A percentile compares a stretch with the other conserved stretches of the same genome.
Evolutionary conservation across 495 filamentous ascomycete genomes (phyloP).

Genomic region (Coniosporium apollinis): DNA sequence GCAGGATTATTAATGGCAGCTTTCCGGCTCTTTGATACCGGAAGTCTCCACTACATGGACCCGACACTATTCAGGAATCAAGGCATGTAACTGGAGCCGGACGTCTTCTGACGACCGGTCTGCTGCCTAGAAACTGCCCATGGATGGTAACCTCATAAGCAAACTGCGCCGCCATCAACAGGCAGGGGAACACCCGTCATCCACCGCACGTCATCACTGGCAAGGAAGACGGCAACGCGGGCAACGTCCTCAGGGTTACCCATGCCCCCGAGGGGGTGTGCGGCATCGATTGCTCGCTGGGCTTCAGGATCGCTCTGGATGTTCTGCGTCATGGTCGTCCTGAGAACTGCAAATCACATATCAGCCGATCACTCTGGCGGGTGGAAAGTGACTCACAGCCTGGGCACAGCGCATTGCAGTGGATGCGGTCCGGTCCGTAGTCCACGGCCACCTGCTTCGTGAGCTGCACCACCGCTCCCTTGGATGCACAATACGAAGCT

Average conservation of each 20-base stretch:
- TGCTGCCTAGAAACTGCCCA: no score
- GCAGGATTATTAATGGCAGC: no score
- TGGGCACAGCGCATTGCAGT: constrained; percentile 38
- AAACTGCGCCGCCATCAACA: constrained; percentile 40
- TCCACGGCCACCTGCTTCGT: constrained; percentile 35
- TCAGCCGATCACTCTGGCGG: constrained; percentile 2
- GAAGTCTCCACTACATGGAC: no score
- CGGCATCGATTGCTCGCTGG: constrained; percentile 13
- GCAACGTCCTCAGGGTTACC: constrained; percentile 33
- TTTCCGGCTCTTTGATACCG: no score
- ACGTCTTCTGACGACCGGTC: no score
- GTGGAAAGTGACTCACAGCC: constrained; percentile 28
- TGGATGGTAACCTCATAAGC: no score
- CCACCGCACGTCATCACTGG: constrained; percentile 31
- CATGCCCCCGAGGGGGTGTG: constrained; percentile 26
- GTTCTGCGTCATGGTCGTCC: constrained; percentile 14
- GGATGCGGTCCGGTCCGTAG: constrained; percentile 33
- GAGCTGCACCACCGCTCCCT: constrained; percentile 33
- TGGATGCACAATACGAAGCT: constrained; percentile 35
- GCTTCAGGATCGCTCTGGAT: constrained; percentile 8
- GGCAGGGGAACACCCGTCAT: constrained; percentile 30
- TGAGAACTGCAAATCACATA: constrained; percentile 9
- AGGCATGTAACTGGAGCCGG: no score
- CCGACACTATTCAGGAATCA: no score
- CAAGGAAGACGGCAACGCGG: constrained; percentile 32